Conservation (phyloP, 345 rosid genomes). For the Camelina hispida region DNA sequence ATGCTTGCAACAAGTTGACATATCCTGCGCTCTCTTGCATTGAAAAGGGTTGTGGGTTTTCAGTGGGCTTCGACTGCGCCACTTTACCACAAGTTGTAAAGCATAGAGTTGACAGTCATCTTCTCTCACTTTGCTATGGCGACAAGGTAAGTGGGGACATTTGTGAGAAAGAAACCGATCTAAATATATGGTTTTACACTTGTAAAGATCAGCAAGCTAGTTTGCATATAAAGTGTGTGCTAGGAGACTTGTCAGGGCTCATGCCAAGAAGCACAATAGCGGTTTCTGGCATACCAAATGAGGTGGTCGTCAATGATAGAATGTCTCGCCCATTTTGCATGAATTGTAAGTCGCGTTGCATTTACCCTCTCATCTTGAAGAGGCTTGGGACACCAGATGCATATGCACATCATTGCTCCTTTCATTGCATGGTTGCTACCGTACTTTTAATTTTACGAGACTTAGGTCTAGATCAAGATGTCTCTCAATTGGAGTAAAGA, state of each 20-base stretch:
- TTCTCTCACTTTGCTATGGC: not conserved
- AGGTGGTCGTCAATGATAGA: not conserved
- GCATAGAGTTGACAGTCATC: slow-evolving; percentile 3
- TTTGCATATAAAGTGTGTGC: not conserved
- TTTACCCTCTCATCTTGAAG: not conserved
- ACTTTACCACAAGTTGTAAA: not conserved
- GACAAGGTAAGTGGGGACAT: not conserved
- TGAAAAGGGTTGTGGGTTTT: not conserved
- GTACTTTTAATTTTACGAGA: too few species aligned
- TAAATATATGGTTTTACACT: not conserved
- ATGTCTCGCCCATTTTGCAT: not conserved
- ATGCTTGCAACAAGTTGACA: not conserved
- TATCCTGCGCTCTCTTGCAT: not conserved
- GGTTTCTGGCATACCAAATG: not conserved
- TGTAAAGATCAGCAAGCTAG: slow-evolving; percentile 3
- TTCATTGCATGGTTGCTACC: too few species aligned
- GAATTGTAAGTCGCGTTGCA: not conserved
- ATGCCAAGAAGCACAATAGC: not conserved
- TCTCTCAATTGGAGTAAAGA: too few species aligned
- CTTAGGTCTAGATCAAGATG: too few species aligned
- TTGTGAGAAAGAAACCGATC: not conserved
- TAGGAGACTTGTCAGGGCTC: not conserved
- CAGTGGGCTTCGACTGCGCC: not conserved
- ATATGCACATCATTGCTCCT: not conserved
- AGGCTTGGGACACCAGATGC: not conserved